Base-by-base conservation (phyloP, 163 green algal genomes). In the Volvox carteri region DNA sequence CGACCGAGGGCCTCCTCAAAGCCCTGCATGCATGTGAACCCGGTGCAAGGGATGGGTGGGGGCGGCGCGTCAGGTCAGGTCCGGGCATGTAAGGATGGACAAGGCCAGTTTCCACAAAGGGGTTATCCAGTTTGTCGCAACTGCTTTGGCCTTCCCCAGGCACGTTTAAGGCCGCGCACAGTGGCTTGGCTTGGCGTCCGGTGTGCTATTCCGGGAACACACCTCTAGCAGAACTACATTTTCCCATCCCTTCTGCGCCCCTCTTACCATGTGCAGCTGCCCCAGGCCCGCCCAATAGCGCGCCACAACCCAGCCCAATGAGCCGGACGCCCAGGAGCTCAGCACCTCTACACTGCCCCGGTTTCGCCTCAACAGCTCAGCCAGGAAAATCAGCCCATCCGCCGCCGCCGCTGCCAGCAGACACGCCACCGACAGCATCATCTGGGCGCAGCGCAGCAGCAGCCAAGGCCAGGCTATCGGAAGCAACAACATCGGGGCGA, bases 381-480 rank as follows among this genome's bases (percentile, higher is more conserved):
- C 78, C 41, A 50, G 39, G 41, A 86, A n/a, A 5, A 86, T 33
- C 1, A 86, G 28, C 28, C n/a, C 60, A 30, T 86, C 78, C 42
- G 42, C 60, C 11, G 44, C 41, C 60, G 58, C 37, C 56, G 77
- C 35, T 7, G 77, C 35, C 52, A 37, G 35, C 18, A 54, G 42
- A 52, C 35, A 54, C 44, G 23, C 62, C 62, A 41, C 21, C 54
- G 52, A 25, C 52, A 58, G 18, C 6, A 42, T 7, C 39, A 37
- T 37, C 52, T 85, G 77, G 2, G n/a, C 39, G 77, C 14, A n/a
- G 6, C 78, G 78, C 30, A 87, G 65, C 33, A 80, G 33, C 81
- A 87, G 65, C 81, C 81, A 87, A 7, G 81, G 81, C 81, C 81
- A 87, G 8, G 46, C 46, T 11, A 87, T 6, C 44, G 81, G 81